phyloP scores from a whole-genome alignment of 2,329 filamentous ascomycete species.

The Ophiostoma angusticollis region DNA sequence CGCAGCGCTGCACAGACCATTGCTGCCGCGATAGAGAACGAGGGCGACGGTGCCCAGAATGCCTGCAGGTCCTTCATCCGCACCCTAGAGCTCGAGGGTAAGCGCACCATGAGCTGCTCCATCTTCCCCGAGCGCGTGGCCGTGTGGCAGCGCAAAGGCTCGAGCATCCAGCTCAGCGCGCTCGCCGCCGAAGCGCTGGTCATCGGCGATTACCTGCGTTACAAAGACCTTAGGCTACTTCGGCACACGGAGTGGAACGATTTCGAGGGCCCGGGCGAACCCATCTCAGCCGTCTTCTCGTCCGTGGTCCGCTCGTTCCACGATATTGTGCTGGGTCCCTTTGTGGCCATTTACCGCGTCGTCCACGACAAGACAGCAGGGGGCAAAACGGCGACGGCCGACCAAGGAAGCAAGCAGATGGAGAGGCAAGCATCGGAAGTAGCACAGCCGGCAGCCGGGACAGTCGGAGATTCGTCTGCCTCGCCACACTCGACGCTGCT shows the following conservation, averaged over 20 bases:
- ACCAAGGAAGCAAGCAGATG: too few species aligned
- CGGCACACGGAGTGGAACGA: constrained; percentile 64
- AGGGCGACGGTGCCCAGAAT: constrained; percentile 57
- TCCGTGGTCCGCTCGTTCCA: constrained; percentile 47
- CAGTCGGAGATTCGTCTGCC: too few species aligned
- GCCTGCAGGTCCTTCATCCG: constrained; percentile 55
- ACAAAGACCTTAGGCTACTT: constrained; percentile 49
- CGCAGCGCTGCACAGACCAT: constrained; percentile 44
- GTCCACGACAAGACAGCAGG: constrained; percentile 28
- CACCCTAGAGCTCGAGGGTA: constrained; percentile 38
- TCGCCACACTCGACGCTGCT: too few species aligned
- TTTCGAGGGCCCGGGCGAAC: constrained; percentile 63
- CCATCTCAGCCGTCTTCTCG: constrained; percentile 51
- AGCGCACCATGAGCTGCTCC: constrained; percentile 50
- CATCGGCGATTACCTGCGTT: constrained; percentile 45
- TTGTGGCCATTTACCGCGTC: constrained; percentile 38
- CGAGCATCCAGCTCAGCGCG: constrained; percentile 45
- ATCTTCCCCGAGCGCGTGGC: constrained; percentile 51
- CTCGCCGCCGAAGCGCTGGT: constrained; percentile 54
- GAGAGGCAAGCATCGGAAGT: too few species aligned
- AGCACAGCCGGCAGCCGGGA: too few species aligned
- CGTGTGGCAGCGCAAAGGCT: constrained; percentile 52
- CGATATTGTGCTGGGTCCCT: constrained; percentile 50
- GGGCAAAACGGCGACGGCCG: too few species aligned
- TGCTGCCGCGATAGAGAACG: constrained; percentile 44